Evolutionary conservation across 768 basidiomycete genomes (phyloP).

Genomic region (Psilocybe cubensis): DNA sequence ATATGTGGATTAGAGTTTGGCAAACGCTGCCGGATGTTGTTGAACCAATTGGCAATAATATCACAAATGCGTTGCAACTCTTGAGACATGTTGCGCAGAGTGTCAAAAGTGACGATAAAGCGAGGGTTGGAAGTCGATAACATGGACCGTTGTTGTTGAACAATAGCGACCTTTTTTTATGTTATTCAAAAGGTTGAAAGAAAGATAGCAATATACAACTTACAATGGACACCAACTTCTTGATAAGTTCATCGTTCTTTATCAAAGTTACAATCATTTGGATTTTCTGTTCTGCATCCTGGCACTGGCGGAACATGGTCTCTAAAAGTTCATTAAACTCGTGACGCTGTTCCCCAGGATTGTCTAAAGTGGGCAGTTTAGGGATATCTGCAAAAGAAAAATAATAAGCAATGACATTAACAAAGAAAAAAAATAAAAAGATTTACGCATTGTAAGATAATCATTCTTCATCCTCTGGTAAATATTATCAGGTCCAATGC

Average conservation of each 20-base stretch:
- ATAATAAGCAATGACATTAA: neutral
- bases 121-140: constrained; percentile 41
- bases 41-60: constrained; percentile 34
- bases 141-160: constrained; percentile 46
- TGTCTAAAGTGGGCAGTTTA: constrained; percentile 35
- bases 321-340: constrained; percentile 59
- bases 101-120: constrained; percentile 40
- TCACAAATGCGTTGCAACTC: constrained; percentile 48
- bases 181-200: neutral
- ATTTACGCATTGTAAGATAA: constrained; percentile 30
- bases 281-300: constrained; percentile 56
- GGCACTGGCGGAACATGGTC: constrained; percentile 43
- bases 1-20: neutral
- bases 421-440: neutral
- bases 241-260: constrained; percentile 51
- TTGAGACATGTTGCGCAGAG: constrained; percentile 45
- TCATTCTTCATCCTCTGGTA: constrained; percentile 36
- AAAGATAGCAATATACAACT: constrained; percentile 24
- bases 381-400: constrained; percentile 33
- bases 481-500: constrained; percentile 5
- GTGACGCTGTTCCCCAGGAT: constrained; percentile 56
- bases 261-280: constrained; percentile 48
- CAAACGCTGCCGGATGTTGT: constrained; percentile 8
- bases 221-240: constrained; percentile 58
- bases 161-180: constrained; percentile 45